Conservation (phyloP, 441 rosid species). For the Pelargonium australe region DNA sequence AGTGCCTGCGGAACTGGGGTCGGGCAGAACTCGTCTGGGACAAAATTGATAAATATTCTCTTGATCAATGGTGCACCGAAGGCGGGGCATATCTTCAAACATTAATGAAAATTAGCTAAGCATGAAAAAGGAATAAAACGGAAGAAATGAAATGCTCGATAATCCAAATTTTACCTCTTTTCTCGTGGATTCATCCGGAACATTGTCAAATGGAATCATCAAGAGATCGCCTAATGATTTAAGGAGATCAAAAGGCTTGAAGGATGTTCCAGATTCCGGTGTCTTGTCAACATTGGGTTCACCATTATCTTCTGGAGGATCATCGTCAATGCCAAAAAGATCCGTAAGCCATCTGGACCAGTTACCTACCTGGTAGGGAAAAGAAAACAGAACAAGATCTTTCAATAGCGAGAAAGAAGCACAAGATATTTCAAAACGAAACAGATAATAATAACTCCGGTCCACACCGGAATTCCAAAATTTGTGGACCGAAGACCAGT, state of each 20-base stretch:
- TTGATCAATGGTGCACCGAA: constrained; percentile 74
- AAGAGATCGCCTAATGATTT: constrained; percentile 88
- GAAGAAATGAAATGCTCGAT: neutral
- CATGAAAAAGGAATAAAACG: constrained; percentile 5
- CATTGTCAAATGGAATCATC: constrained; percentile 99
- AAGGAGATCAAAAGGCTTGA: constrained; percentile 76
- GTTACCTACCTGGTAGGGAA: constrained; percentile 69
- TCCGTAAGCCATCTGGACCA: constrained; percentile 97
- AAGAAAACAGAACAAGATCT: neutral
- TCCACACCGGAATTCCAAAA: too few relatives aligned
- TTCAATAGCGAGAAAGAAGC: neutral
- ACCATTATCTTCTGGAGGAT: constrained; percentile 29
- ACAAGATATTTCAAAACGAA: neutral
- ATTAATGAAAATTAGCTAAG: constrained; percentile 9
- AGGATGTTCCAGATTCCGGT: constrained; percentile 34
- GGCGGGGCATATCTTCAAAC: constrained; percentile 76
- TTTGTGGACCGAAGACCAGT: too few relatives aligned
- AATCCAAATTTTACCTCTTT: constrained; percentile 57
- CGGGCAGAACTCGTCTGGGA: constrained; percentile 87
- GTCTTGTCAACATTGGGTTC: constrained; percentile 21
- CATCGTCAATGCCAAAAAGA: constrained; percentile 65
- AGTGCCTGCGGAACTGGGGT: constrained; percentile 72
- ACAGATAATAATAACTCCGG: neutral
- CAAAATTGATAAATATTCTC: constrained; percentile 62
- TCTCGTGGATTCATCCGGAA: constrained; percentile 53